Percentiles rank a stretch among this genome's conserved stretches.
Conservation (phyloP, 306 rosid species). For the Vigna nakashimae region DNA sequence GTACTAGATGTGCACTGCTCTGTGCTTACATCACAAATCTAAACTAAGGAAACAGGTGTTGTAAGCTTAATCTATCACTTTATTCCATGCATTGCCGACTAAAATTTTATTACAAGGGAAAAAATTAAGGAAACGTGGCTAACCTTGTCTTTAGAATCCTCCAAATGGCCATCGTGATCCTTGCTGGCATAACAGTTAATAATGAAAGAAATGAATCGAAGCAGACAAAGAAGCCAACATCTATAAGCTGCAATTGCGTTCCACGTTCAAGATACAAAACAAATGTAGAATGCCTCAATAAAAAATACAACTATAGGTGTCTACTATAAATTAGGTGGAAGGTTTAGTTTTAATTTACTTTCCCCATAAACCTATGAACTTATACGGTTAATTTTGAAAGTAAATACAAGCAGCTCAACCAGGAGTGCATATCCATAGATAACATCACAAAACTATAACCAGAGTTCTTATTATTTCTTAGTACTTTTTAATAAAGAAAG, state of each 20-base stretch:
- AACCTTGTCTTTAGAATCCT: constrained; percentile 81
- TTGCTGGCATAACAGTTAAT: constrained; percentile 93
- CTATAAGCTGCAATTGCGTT: constrained; percentile 85
- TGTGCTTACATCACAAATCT: constrained; percentile 15
- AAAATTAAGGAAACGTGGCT: constrained; percentile 45
- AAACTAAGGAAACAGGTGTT: constrained; percentile 35
- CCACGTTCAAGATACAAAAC: constrained; percentile 46
- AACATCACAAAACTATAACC: constrained; percentile 43
- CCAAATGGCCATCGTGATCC: constrained; percentile 78
- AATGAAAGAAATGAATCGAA: constrained; percentile 94
- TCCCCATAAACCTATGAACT: constrained; percentile 11
- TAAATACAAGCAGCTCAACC: constrained; percentile 32
- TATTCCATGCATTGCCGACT: constrained; percentile 35
- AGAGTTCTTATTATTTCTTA: background rate
- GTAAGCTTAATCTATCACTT: constrained; percentile 28
- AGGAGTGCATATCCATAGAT: constrained; percentile 25
- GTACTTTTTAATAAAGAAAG: constrained; percentile 25
- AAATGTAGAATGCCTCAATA: constrained; percentile 37
- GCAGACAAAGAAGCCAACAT: constrained; percentile 97
- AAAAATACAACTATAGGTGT: constrained; percentile 42
- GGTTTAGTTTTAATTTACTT: constrained; percentile 6
- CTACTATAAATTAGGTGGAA: constrained; percentile 17
- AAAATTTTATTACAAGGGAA: constrained; percentile 37
- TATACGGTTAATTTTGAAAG: constrained; percentile 26
- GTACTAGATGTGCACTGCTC: constrained; percentile 31